Conservation (phyloP, 192 early-diverging fungal genomes). For the Blastocladiella britannica region DNA sequence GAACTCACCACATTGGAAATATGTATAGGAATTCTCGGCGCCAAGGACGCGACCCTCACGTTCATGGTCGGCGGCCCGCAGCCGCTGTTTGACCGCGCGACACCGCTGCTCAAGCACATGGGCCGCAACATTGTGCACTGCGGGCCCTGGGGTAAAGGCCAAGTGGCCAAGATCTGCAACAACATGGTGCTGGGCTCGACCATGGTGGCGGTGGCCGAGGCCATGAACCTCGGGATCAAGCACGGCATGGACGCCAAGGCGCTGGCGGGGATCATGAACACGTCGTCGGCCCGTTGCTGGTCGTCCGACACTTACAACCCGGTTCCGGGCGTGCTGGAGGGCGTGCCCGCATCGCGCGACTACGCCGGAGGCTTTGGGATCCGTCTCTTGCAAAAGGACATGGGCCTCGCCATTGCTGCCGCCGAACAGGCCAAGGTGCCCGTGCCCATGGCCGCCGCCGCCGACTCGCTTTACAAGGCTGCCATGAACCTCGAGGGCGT, state of each 20-base stretch:
- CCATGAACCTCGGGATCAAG: slow-evolving; percentile 72
- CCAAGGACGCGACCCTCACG: slow-evolving; percentile 69
- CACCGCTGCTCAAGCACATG: slow-evolving; percentile 45
- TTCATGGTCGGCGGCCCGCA: slow-evolving; percentile 81
- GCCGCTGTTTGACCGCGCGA: slow-evolving; percentile 36
- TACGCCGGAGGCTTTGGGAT: slow-evolving; percentile 84
- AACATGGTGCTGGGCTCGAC: slow-evolving; percentile 86
- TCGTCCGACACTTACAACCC: slow-evolving; percentile 82
- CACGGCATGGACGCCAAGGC: slow-evolving; percentile 74
- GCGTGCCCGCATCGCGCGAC: slow-evolving; percentile 50
- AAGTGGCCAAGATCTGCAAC: slow-evolving; percentile 92
- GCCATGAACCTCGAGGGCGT: slow-evolving; percentile 1
- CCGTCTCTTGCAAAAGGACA: slow-evolving; percentile 78
- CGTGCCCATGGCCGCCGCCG: neutral
- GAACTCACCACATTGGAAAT: neutral
- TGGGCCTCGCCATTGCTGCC: slow-evolving; percentile 69
- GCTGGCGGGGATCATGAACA: slow-evolving; percentile 70
- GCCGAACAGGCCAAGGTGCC: slow-evolving; percentile 33
- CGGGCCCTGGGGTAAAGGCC: slow-evolving; percentile 61
- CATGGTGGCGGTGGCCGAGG: slow-evolving; percentile 81
- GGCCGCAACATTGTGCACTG: slow-evolving; percentile 78
- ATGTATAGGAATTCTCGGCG: slow-evolving; percentile 49
- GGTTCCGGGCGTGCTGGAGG: slow-evolving; percentile 55
- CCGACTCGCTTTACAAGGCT: neutral
- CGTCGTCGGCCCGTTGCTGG: slow-evolving; percentile 79